These are phyloP conservation scores for Paraphoma sp. DNA, from an alignment of 2,329 filamentous ascomycete genomes.

Conservation along the genomic window DNA sequence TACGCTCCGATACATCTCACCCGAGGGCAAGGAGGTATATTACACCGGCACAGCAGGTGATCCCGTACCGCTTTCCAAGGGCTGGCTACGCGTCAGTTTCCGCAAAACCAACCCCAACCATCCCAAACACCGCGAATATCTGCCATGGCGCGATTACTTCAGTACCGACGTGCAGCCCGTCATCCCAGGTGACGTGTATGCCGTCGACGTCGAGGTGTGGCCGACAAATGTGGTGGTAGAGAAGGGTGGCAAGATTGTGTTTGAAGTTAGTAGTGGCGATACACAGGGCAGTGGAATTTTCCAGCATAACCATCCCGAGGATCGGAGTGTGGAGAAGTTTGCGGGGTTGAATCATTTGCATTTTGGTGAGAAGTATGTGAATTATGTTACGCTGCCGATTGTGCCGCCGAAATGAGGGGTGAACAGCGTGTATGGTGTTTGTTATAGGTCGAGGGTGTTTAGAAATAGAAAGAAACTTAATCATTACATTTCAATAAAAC, in stretches of 20 bases:
- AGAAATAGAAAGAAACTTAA: no score
- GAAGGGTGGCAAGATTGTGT: conserved; percentile 60
- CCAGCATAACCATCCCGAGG: conserved; percentile 58
- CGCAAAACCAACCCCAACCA: conserved; percentile 61
- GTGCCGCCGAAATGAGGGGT: conserved; percentile 53
- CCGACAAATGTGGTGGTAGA: conserved; percentile 66
- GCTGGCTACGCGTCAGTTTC: conserved; percentile 66
- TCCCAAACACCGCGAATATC: conserved; percentile 59
- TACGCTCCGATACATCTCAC: conserved; percentile 64
- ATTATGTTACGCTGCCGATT: conserved; percentile 62
- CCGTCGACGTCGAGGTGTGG: conserved; percentile 69
- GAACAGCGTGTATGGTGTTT: not conserved
- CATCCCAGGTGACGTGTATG: conserved; percentile 62
- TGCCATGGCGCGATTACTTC: conserved; percentile 66
- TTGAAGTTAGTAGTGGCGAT: conserved; percentile 62
- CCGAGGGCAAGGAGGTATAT: conserved; percentile 63
- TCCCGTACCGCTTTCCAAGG: conserved; percentile 67
- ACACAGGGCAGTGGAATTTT: conserved; percentile 67
- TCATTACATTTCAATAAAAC: no score
- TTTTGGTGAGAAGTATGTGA: conserved; percentile 57
- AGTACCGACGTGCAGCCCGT: conserved; percentile 61
- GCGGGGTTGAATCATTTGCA: conserved; percentile 61
- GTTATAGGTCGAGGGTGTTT: not conserved
- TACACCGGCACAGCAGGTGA: conserved; percentile 73
- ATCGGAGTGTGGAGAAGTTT: conserved; percentile 53